These are phyloP conservation scores for Fusarium beomiforme DNA, from an alignment of 2,329 filamentous ascomycete species.

Conservation along the genomic window DNA sequence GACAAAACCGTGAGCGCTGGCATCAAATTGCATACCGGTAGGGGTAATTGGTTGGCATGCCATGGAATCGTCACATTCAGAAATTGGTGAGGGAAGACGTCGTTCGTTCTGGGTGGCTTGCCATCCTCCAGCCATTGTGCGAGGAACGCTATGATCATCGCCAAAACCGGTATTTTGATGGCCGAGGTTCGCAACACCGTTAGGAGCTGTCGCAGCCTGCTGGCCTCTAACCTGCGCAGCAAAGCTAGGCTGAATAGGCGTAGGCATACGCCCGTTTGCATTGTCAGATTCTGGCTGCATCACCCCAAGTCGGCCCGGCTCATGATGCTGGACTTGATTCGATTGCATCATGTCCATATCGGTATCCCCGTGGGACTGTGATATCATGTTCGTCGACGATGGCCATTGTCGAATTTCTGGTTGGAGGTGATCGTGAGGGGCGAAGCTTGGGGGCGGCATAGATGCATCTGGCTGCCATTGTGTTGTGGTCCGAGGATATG, in stretches of 20 bases:
- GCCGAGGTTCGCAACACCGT: slow-evolving; percentile 51
- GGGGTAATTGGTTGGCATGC: slow-evolving; percentile 48
- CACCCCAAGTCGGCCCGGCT: slow-evolving; percentile 8
- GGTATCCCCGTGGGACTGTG: slow-evolving; percentile 44
- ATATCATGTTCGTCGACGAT: slow-evolving; percentile 35
- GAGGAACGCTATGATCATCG: slow-evolving; percentile 58
- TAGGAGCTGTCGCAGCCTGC: slow-evolving; percentile 53
- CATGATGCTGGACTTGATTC: slow-evolving; percentile 20
- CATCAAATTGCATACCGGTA: slow-evolving; percentile 47
- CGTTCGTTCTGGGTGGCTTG: slow-evolving; percentile 63
- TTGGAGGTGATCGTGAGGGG: slow-evolving; percentile 50
- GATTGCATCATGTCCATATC: slow-evolving; percentile 65
- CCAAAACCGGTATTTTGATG: slow-evolving; percentile 53
- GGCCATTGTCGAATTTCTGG: slow-evolving; percentile 49
- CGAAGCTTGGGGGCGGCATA: slow-evolving; percentile 54
- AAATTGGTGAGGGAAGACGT: slow-evolving; percentile 68
- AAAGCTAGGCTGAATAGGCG: slow-evolving; percentile 68
- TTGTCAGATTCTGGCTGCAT: slow-evolving; percentile 35
- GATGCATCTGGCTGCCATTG: slow-evolving; percentile 46
- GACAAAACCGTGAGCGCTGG: slow-evolving; percentile 48
- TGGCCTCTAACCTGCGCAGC: slow-evolving; percentile 65
- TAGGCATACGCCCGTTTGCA: slow-evolving; percentile 62
- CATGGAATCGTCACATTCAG: slow-evolving; percentile 63
- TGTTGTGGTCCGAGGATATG: slow-evolving; percentile 51
- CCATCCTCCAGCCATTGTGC: slow-evolving; percentile 62